Evolutionary conservation across 768 basidiomycete species (phyloP).

Genomic region (Boletus sp.): DNA sequence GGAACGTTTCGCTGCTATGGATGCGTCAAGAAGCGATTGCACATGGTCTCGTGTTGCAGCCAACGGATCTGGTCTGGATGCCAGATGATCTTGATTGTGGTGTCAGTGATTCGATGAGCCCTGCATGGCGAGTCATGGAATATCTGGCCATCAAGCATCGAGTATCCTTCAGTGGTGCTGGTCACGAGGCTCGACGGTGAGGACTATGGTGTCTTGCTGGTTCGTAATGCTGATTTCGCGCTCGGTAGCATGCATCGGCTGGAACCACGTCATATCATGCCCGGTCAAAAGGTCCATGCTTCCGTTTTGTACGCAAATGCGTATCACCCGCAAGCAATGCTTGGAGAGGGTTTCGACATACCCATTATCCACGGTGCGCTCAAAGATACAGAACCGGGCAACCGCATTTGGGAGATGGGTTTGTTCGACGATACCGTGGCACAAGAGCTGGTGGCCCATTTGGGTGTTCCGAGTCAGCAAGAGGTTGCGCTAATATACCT

Average conservation of each 20-base stretch:
- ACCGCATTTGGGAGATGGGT: slow-evolving; percentile 11
- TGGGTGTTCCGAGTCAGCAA: slow-evolving; percentile 3
- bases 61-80: slow-evolving; percentile 14
- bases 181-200: slow-evolving; percentile 9
- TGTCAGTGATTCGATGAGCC: slow-evolving; percentile 10
- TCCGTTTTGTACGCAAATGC: background rate
- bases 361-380: background rate
- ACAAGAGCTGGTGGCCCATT: background rate
- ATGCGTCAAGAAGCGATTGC: background rate
- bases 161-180: background rate
- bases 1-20: background rate
- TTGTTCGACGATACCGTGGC: slow-evolving; percentile 10
- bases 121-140: slow-evolving; percentile 5
- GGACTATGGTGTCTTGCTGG: background rate
- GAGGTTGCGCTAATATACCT: slow-evolving; percentile 9
- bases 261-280: slow-evolving; percentile 13
- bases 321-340: background rate
- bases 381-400: background rate
- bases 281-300: background rate
- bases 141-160: slow-evolving; percentile 14
- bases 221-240: background rate
- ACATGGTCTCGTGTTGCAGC: slow-evolving; percentile 6
- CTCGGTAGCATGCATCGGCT: slow-evolving; percentile 1
- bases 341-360: background rate
- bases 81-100: slow-evolving; percentile 17